These are phyloP conservation scores for Blepharisma stoltei DNA, from an alignment of 73 alveolate species.

Conservation along the genomic window DNA sequence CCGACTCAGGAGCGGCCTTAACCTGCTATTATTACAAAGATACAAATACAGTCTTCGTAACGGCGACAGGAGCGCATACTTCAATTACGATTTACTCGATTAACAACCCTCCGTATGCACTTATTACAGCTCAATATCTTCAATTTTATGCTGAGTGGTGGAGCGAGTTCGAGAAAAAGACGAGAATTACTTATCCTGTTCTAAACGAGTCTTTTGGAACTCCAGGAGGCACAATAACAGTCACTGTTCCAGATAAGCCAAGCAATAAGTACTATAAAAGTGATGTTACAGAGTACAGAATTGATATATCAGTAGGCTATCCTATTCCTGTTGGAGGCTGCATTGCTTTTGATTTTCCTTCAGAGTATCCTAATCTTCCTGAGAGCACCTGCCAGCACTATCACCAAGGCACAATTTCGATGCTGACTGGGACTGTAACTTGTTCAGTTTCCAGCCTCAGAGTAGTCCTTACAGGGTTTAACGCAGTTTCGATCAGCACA, in stretches of 20 bases:
- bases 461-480: neutral
- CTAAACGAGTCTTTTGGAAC: no score
- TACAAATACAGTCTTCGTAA: no score
- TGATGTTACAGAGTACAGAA: neutral
- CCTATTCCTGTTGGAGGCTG: constrained; percentile 28
- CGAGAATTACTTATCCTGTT: no score
- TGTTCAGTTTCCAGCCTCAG: neutral
- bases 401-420: neutral
- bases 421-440: neutral
- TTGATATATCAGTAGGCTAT: neutral
- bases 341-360: neutral
- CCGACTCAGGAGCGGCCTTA: no score
- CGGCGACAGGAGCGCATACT: no score
- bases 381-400: neutral
- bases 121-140: no score
- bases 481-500: neutral
- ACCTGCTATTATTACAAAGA: no score
- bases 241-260: neutral
- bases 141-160: no score
- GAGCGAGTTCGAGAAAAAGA: no score
- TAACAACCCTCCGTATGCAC: no score
- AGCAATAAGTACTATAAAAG: neutral
- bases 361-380: neutral
- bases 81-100: no score
- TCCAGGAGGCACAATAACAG: neutral